Percentiles rank a stretch among this genome's conserved stretches.
These are phyloP conservation scores for Diaporthe sp. DNA, from an alignment of 2,329 filamentous ascomycete species.

Conservation along the genomic window DNA sequence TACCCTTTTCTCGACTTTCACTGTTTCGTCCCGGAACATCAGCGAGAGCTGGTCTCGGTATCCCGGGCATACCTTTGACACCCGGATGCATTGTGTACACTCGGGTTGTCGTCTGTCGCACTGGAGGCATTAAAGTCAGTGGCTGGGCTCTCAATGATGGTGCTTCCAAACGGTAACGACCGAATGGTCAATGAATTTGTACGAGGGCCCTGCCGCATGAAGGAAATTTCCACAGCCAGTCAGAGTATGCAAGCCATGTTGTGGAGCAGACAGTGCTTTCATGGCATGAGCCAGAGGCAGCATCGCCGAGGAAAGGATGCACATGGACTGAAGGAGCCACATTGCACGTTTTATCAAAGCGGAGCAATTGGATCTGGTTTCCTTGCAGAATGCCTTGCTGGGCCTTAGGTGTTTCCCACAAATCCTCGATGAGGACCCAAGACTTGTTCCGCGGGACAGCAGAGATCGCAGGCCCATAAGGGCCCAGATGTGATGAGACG, in stretches of 20 bases:
- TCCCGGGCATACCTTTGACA: conserved; percentile 72
- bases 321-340: not conserved
- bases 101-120: conserved; percentile 73
- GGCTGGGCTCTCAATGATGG: not conserved
- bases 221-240: not conserved
- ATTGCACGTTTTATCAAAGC: not conserved
- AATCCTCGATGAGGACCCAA: conserved; percentile 22
- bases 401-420: not conserved
- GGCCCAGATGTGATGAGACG: not conserved
- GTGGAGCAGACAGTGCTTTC: not conserved
- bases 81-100: conserved; percentile 74
- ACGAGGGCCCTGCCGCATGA: not conserved
- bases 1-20: conserved; percentile 72
- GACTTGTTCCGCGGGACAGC: not conserved
- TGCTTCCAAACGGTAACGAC: not conserved
- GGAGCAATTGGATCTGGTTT: not conserved
- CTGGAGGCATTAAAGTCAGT: conserved; percentile 50
- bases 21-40: conserved; percentile 77
- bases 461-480: not conserved
- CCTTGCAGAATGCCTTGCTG: not conserved
- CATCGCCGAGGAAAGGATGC: not conserved
- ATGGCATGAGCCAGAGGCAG: not conserved
- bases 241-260: not conserved
- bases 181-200: too few species aligned
- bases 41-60: conserved; percentile 75